A percentile compares a stretch with the other conserved stretches of the same genome.
Evolutionary conservation across 1,139 yeast genomes (phyloP).

Genomic region (Blastobotrys niveus): DNA sequence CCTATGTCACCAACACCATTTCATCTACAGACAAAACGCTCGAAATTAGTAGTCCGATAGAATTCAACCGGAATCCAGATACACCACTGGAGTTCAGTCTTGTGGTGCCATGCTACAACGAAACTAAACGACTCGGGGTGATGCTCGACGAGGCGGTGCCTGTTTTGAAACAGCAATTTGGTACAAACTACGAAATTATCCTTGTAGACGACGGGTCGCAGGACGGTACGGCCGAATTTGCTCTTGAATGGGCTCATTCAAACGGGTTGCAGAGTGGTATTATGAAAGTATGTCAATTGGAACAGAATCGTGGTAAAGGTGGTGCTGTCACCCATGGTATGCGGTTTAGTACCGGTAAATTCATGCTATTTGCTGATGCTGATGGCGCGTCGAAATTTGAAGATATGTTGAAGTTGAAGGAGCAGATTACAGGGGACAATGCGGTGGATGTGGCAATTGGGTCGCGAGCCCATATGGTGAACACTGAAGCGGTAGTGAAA

Average conservation of each 20-base stretch:
- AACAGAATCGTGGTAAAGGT: slow-evolving; percentile 85
- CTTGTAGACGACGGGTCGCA: slow-evolving; percentile 88
- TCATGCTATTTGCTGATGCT: slow-evolving; percentile 88
- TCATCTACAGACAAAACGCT: slow-evolving; percentile 32
- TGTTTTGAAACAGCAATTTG: slow-evolving; percentile 42
- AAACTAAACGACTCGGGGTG: slow-evolving; percentile 59
- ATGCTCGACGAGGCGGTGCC: slow-evolving; percentile 77
- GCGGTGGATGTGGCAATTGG: slow-evolving; percentile 66
- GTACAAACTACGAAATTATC: slow-evolving; percentile 58
- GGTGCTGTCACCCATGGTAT: slow-evolving; percentile 97
- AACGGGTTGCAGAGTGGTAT: slow-evolving; percentile 49
- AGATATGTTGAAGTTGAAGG: slow-evolving; percentile 55
- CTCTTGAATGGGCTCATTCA: slow-evolving; percentile 55
- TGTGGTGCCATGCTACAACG: slow-evolving; percentile 89
- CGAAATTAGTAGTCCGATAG: slow-evolving; percentile 23
- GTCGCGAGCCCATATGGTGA: slow-evolving; percentile 94
- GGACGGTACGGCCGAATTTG: slow-evolving; percentile 73
- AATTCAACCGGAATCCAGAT: slow-evolving; percentile 21
- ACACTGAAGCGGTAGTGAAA: slow-evolving; percentile 92
- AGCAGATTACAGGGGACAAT: slow-evolving; percentile 36
- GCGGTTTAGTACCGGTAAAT: slow-evolving; percentile 65
- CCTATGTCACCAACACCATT: slow-evolving; percentile 42
- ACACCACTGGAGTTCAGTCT: slow-evolving; percentile 47
- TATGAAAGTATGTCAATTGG: slow-evolving; percentile 63
- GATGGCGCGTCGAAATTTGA: slow-evolving; percentile 90